Conservation (phyloP, 148 eudicot genomes). For the Cornus controversa region DNA sequence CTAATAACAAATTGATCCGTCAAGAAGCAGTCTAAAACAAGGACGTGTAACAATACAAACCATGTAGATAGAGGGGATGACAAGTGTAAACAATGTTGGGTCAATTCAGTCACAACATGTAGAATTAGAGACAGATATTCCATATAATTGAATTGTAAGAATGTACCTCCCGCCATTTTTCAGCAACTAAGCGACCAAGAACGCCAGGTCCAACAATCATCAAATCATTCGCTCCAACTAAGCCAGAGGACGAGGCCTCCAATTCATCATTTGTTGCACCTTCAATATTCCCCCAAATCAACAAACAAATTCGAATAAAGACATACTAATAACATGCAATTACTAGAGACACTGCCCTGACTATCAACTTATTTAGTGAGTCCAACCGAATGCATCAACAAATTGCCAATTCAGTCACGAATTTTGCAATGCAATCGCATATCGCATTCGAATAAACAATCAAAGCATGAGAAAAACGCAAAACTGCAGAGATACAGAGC, state of each 20-base stretch:
- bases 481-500: no score
- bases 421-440: background rate
- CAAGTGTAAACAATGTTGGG: no score
- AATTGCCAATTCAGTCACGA: background rate
- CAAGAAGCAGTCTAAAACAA: background rate
- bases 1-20: background rate
- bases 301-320: background rate
- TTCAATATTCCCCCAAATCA: constrained; percentile 19
- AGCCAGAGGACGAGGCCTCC: constrained; percentile 31
- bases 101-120: background rate
- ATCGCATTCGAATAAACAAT: no score
- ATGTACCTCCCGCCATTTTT: constrained; percentile 67
- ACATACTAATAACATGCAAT: background rate
- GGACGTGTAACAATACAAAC: background rate
- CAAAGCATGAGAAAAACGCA: background rate
- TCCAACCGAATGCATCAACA: background rate
- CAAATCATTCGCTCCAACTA: constrained; percentile 53
- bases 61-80: no score
- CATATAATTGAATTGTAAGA: background rate
- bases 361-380: no score
- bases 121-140: background rate
- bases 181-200: constrained; percentile 82
- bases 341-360: background rate
- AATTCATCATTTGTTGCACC: constrained; percentile 33
- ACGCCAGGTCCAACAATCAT: constrained; percentile 88